phyloP scores from a whole-genome alignment of 352 stramenopile genomes.

The Phytophthora tubulina region DNA sequence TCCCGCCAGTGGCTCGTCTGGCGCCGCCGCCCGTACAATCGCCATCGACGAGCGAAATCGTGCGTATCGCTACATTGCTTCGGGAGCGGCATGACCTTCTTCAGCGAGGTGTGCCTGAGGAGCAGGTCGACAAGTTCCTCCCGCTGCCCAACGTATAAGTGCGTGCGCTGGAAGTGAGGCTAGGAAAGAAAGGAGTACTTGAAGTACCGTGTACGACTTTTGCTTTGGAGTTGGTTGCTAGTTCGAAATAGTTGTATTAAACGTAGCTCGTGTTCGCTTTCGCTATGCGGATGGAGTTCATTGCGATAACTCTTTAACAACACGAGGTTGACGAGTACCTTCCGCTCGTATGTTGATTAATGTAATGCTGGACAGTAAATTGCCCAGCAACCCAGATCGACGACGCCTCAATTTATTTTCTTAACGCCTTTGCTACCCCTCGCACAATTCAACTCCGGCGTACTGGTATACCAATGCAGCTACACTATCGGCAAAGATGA shows the following conservation, averaged over 20 bases:
- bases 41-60: slow-evolving; percentile 38
- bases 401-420: no score
- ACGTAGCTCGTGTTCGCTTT: no score
- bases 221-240: neutral
- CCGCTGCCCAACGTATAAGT: slow-evolving; percentile 34
- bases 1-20: slow-evolving; percentile 4
- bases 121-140: slow-evolving; percentile 43
- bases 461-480: no score
- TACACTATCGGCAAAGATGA: no score
- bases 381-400: no score
- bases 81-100: slow-evolving; percentile 42
- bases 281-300: neutral
- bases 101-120: slow-evolving; percentile 40
- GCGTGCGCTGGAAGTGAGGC: slow-evolving; percentile 2
- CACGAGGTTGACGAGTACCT: no score
- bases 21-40: slow-evolving; percentile 13
- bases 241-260: no score
- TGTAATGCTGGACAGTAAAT: no score
- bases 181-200: neutral
- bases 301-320: neutral
- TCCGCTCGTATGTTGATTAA: no score
- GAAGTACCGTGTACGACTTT: slow-evolving; percentile 6
- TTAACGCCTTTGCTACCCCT: no score
- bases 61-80: slow-evolving; percentile 42
- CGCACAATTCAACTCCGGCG: no score